Conservation (phyloP, 2,329 filamentous ascomycete species). For the Fonsecaea pedrosoi region DNA sequence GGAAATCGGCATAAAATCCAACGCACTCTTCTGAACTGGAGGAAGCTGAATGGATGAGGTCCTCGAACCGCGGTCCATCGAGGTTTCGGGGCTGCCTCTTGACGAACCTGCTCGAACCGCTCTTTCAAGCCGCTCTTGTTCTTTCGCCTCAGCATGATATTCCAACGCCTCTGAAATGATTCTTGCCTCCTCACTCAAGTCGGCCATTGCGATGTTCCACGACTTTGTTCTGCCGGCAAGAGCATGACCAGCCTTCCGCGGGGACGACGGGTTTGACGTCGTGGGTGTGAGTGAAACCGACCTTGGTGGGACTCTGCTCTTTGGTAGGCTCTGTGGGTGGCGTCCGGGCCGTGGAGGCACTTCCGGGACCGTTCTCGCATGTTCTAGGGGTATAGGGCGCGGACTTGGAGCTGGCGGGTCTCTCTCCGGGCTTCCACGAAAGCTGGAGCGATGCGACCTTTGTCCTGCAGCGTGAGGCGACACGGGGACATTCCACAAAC, state of each 20-base stretch:
- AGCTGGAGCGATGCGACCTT: constrained; percentile 47
- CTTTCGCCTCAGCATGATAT: constrained; percentile 60
- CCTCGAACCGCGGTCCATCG: constrained; percentile 56
- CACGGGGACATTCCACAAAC: constrained; percentile 59
- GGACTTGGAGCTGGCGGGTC: constrained; percentile 39
- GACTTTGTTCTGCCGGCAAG: constrained; percentile 59
- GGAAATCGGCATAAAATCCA: constrained; percentile 70
- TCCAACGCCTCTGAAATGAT: constrained; percentile 66
- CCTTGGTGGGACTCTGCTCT: constrained; percentile 34
- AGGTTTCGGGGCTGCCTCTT: constrained; percentile 20
- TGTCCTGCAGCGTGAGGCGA: constrained; percentile 54
- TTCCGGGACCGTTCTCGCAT: constrained; percentile 45
- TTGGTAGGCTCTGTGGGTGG: constrained; percentile 44
- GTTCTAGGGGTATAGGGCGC: constrained; percentile 52
- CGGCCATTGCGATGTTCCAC: constrained; percentile 64
- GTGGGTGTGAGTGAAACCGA: constrained; percentile 31
- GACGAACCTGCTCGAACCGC: constrained; percentile 22
- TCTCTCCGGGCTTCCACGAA: constrained; percentile 52
- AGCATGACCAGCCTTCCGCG: constrained; percentile 36
- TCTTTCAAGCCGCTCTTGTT: constrained; percentile 23
- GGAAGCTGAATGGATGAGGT: constrained; percentile 60
- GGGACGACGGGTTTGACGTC: constrained; percentile 36
- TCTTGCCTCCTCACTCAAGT: constrained; percentile 66
- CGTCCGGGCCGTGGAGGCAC: constrained; percentile 39
- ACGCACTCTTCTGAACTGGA: constrained; percentile 66